phyloP scores from a whole-genome alignment of 2,329 filamentous ascomycete species.

The Macrophomina tecta region DNA sequence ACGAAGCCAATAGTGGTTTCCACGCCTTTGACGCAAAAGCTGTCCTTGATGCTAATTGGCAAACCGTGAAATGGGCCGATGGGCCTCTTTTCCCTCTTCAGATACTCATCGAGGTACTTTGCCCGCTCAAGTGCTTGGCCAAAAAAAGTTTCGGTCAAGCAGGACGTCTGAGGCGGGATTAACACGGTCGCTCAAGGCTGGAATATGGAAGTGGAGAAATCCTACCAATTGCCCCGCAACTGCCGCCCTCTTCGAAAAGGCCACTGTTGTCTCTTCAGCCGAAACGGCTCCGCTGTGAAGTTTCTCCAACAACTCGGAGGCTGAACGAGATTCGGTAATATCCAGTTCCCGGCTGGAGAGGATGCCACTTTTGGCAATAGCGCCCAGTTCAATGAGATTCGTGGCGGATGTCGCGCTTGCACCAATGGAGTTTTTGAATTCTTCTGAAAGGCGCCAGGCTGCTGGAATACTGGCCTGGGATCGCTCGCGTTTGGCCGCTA shows the following conservation, averaged over 20 bases:
- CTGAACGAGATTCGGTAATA: conserved; percentile 45
- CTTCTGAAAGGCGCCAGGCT: conserved; percentile 37
- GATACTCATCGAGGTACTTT: conserved; percentile 39
- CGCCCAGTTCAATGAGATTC: conserved; percentile 6
- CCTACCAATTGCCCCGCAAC: conserved; percentile 61
- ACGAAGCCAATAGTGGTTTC: conserved; percentile 58
- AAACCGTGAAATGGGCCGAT: conserved; percentile 56
- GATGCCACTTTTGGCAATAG: conserved; percentile 34
- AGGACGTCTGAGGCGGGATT: conserved; percentile 37
- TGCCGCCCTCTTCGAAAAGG: conserved; percentile 60
- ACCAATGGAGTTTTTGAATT: conserved; percentile 23
- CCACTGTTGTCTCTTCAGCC: conserved; percentile 54
- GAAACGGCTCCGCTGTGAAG: conserved; percentile 36
- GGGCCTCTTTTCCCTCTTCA: conserved; percentile 43
- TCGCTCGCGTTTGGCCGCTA: conserved; percentile 3
- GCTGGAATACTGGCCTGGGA: conserved; percentile 32
- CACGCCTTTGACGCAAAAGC: conserved; percentile 55
- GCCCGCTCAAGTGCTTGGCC: conserved; percentile 43
- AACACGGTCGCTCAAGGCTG: background rate
- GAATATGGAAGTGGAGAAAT: background rate
- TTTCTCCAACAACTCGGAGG: conserved; percentile 38
- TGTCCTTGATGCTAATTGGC: conserved; percentile 59
- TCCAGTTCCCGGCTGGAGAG: conserved; percentile 41
- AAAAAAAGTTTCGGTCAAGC: conserved; percentile 49
- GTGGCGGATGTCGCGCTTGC: background rate